These are phyloP conservation scores for Aspergillus novoparasiticus DNA, from an alignment of 2,329 filamentous ascomycete genomes.

Conservation along the genomic window DNA sequence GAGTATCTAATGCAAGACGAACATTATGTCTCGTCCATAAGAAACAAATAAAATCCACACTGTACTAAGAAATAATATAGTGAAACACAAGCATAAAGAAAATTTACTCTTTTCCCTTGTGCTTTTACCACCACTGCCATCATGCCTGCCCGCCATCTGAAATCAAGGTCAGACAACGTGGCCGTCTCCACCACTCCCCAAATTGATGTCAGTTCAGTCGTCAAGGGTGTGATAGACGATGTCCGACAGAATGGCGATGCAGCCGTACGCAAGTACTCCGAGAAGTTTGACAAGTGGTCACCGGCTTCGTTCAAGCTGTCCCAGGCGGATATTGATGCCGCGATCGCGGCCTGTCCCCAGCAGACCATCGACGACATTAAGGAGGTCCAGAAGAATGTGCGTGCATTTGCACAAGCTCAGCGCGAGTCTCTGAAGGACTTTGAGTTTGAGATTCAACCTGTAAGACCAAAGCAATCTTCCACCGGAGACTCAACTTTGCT, in stretches of 20 bases:
- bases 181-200: background rate
- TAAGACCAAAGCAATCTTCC: background rate
- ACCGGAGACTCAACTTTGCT: background rate
- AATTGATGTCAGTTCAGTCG: constrained; percentile 36
- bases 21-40: too few species aligned
- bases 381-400: background rate
- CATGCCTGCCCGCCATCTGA: background rate
- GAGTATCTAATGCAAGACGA: background rate
- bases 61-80: background rate
- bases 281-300: constrained; percentile 59
- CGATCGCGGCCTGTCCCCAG: background rate
- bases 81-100: background rate
- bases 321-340: constrained; percentile 5
- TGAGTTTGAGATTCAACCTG: background rate
- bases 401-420: background rate
- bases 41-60: background rate
- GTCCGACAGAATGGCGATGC: constrained; percentile 52
- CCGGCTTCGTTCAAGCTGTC: constrained; percentile 54
- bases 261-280: constrained; percentile 53
- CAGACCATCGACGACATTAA: background rate
- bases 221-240: constrained; percentile 51
- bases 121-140: background rate
- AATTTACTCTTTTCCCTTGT: background rate
- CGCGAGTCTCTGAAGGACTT: background rate
- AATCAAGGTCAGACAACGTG: background rate